Percentiles rank a stretch among this genome's conserved stretches.
Conservation (phyloP, 176 grass and related monocot species). For the Oryza meyeriana region DNA sequence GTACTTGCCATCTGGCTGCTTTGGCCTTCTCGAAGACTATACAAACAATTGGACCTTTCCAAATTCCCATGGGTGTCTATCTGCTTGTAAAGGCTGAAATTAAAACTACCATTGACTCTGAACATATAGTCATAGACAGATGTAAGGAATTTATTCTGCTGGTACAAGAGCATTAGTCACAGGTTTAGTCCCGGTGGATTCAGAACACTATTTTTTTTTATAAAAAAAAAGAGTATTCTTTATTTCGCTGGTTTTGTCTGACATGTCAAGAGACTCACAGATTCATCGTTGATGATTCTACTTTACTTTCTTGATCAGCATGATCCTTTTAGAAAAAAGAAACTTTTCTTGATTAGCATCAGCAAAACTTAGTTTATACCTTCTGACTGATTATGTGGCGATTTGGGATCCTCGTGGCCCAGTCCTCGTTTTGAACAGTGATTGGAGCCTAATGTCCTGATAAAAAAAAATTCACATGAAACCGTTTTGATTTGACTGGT, state of each 20-base stretch:
- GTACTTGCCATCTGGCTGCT: not conserved
- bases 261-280: not conserved
- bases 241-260: not conserved
- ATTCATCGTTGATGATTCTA: too few relatives aligned
- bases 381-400: not conserved
- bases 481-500: not conserved
- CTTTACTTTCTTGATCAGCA: not conserved
- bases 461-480: not conserved
- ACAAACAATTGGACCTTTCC: not conserved
- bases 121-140: not conserved
- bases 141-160: not conserved
- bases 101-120: not conserved
- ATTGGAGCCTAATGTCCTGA: not conserved
- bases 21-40: not conserved
- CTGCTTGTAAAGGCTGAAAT: not conserved
- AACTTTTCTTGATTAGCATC: not conserved
- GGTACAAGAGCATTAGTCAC: not conserved
- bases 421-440: not conserved
- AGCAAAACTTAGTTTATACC: not conserved
- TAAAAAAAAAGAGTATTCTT: too few relatives aligned
- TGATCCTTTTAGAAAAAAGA: too few relatives aligned
- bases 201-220: not conserved
- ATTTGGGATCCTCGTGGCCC: not conserved
- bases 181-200: not conserved
- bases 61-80: not conserved